Evolutionary conservation across 73 alveolate species (phyloP).

Genomic region (Halteria grandinella): DNA sequence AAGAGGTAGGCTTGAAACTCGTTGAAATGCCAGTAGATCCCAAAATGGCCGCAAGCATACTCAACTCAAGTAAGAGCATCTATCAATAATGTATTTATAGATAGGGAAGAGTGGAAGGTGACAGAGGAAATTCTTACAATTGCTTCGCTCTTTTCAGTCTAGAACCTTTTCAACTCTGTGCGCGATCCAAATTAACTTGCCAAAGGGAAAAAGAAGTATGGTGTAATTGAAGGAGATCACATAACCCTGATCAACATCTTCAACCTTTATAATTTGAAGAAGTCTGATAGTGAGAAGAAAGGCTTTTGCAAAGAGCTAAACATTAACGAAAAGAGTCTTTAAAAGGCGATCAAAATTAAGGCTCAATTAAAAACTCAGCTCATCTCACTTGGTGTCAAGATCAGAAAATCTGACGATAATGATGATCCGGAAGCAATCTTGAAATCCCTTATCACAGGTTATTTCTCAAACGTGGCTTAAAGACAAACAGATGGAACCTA

Average conservation of each 20-base stretch:
- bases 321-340: constrained; percentile 52
- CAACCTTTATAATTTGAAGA: constrained; percentile 67
- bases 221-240: constrained; percentile 96
- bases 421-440: constrained; percentile 87
- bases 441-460: constrained; percentile 92
- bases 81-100: neutral
- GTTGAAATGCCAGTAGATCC: constrained; percentile 95
- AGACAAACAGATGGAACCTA: constrained; percentile 89
- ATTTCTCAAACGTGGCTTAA: constrained; percentile 90
- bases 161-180: constrained; percentile 78
- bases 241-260: constrained; percentile 83
- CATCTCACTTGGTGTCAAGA: constrained; percentile 70
- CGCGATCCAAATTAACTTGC: constrained; percentile 82
- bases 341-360: constrained; percentile 75
- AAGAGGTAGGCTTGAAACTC: constrained; percentile 78
- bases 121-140: constrained; percentile 90
- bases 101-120: constrained; percentile 88
- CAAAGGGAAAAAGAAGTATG: constrained; percentile 89
- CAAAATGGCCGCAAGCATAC: constrained; percentile 81
- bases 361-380: constrained; percentile 76
- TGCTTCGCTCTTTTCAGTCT: constrained; percentile 83
- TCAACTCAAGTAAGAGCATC: constrained; percentile 65
- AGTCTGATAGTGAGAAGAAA: constrained; percentile 74
- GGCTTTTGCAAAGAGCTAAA: constrained; percentile 82
- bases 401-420: constrained; percentile 85